Evolutionary conservation across 257 asterid genomes (phyloP).

Genomic region (Fraxinus excelsior): DNA sequence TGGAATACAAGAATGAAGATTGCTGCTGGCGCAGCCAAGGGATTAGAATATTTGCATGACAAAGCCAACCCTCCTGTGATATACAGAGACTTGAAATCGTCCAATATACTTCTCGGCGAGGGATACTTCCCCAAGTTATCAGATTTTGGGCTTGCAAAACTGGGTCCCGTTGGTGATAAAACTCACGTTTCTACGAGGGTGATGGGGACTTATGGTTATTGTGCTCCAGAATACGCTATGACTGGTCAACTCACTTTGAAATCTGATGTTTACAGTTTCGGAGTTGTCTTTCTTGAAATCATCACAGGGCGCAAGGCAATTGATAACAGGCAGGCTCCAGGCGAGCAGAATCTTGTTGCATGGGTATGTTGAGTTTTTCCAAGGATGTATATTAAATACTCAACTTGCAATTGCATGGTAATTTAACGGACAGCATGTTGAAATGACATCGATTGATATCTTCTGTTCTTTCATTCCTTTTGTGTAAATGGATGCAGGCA

Average conservation of each 20-base stretch:
- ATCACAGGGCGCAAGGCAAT: constrained; percentile 96
- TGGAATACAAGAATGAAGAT: constrained; percentile 66
- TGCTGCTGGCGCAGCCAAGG: constrained; percentile 71
- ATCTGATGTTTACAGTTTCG: constrained; percentile 97
- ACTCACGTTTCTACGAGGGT: constrained; percentile 98
- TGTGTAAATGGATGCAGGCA: constrained; percentile 49
- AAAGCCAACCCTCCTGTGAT: constrained; percentile 67
- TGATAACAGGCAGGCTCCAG: constrained; percentile 66
- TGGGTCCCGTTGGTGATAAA: constrained; percentile 97
- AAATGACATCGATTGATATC: background rate
- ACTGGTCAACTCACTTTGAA: constrained; percentile 97
- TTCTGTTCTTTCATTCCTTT: background rate
- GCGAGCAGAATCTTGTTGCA: constrained; percentile 96
- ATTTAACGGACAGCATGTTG: background rate
- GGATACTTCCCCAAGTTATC: constrained; percentile 88
- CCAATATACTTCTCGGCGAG: constrained; percentile 92
- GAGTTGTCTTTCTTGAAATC: constrained; percentile 94
- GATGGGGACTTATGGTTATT: constrained; percentile 98
- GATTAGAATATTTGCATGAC: constrained; percentile 61
- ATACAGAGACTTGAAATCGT: constrained; percentile 87
- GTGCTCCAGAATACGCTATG: constrained; percentile 99
- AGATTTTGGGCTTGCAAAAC: constrained; percentile 95
- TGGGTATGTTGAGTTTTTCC: constrained; percentile 62
- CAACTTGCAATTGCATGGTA: background rate
- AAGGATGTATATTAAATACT: background rate